Evolutionary conservation across 169 alveolate genomes (phyloP).

Genomic region (Plasmodium adleri): DNA sequence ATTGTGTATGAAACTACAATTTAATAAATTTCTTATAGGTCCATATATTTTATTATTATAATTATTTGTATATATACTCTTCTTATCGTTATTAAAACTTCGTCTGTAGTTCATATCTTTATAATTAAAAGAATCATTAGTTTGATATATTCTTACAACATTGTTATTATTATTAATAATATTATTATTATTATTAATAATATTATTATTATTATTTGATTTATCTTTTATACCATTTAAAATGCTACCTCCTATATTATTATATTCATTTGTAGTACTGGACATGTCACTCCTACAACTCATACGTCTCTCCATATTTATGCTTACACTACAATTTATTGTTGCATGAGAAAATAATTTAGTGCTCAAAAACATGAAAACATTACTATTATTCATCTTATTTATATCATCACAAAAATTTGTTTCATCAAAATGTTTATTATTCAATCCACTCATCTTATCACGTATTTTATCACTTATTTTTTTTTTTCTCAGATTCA

Average conservation of each 20-base stretch:
- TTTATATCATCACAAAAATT: not conserved
- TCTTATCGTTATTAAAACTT: not conserved
- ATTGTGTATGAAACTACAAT: conserved; percentile 19
- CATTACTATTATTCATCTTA: not conserved
- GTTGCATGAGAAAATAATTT: conserved; percentile 14
- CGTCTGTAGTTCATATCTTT: not conserved
- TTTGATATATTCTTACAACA: not conserved
- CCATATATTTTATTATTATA: not conserved
- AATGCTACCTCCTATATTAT: no score
- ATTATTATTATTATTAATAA: not conserved
- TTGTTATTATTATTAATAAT: not conserved
- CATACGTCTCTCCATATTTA: no score
- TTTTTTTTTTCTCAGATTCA: not conserved
- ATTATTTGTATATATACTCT: not conserved
- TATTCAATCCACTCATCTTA: no score
- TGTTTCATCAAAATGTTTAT: no score
- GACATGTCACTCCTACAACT: no score
- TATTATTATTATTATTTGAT: not conserved
- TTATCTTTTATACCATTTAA: not conserved
- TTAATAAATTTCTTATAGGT: not conserved
- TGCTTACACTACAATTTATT: not conserved
- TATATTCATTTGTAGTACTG: no score
- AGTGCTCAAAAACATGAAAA: conserved; percentile 17
- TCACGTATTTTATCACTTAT: not conserved
- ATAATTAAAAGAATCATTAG: not conserved